A percentile compares a stretch with the other conserved stretches of the same genome.
phyloP scores from a whole-genome alignment of 1,284 basidiomycete genomes.

The Bjerkandera adusta region DNA sequence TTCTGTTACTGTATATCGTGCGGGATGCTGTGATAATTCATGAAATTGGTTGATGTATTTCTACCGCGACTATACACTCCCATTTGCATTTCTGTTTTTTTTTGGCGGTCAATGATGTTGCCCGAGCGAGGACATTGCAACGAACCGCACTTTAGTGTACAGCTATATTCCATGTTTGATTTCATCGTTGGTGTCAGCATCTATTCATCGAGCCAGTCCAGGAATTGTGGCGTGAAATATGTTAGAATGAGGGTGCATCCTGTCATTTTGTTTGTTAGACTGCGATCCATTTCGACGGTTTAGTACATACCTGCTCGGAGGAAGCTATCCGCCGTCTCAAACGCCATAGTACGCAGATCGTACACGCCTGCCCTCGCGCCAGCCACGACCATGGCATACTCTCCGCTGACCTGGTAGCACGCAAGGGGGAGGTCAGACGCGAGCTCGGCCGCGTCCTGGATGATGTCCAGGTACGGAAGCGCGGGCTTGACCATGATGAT shows the following conservation, averaged over 20 bases:
- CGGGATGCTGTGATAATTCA: no score
- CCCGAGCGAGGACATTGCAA: no score
- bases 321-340: slow-evolving; percentile 90
- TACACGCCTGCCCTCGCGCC: slow-evolving; percentile 94
- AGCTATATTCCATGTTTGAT: no score
- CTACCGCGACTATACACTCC: no score
- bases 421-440: slow-evolving; percentile 88
- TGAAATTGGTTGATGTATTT: no score
- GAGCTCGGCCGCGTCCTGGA: slow-evolving; percentile 83
- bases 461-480: slow-evolving; percentile 94
- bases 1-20: no score
- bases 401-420: slow-evolving; percentile 95
- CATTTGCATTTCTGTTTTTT: no score
- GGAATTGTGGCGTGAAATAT: slow-evolving; percentile 96
- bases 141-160: no score
- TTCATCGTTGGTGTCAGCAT: neutral
- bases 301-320: slow-evolving; percentile 76
- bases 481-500: slow-evolving; percentile 99
- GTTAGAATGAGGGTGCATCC: slow-evolving; percentile 88
- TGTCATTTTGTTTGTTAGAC: slow-evolving; percentile 26
- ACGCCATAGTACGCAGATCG: slow-evolving; percentile 89
- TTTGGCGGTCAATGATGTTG: no score
- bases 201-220: slow-evolving; percentile 79
- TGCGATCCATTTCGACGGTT: no score
- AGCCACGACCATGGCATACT: slow-evolving; percentile 96